phyloP scores from a whole-genome alignment of 768 basidiomycete species.

The Russula abietina region DNA sequence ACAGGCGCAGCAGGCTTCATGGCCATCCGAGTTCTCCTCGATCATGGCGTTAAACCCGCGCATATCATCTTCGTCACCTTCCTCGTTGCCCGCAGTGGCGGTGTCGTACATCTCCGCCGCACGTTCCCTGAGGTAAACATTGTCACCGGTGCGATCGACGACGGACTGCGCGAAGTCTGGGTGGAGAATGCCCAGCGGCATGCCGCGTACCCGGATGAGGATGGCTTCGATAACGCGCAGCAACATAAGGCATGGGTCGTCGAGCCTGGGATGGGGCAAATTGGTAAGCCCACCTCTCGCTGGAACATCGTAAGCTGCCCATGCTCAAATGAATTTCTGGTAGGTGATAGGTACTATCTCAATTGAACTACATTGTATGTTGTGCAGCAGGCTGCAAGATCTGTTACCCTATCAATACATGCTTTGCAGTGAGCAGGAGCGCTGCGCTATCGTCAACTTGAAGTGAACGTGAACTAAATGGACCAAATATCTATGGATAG shows the following conservation, averaged over 20 bases:
- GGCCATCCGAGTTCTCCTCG: slow-evolving; percentile 88
- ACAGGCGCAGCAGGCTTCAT: slow-evolving; percentile 92
- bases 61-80: slow-evolving; percentile 88
- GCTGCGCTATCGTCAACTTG: not conserved
- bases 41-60: slow-evolving; percentile 82
- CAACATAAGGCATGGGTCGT: slow-evolving; percentile 69
- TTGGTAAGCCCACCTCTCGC: slow-evolving; percentile 45
- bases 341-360: slow-evolving; percentile 41
- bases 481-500: not conserved
- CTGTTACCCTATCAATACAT: not conserved
- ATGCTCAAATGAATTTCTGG: not conserved
- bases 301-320: not conserved
- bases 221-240: slow-evolving; percentile 33
- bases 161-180: slow-evolving; percentile 70
- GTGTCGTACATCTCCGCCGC: slow-evolving; percentile 64
- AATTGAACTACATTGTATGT: not conserved
- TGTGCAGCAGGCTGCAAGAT: not conserved
- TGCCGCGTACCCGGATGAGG: slow-evolving; percentile 34
- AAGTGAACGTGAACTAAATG: not conserved
- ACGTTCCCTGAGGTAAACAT: slow-evolving; percentile 86
- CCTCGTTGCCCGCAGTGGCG: slow-evolving; percentile 77
- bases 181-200: slow-evolving; percentile 43
- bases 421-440: not conserved
- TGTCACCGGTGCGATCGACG: slow-evolving; percentile 79
- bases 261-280: slow-evolving; percentile 85